Evolutionary conservation across 352 stramenopile species (phyloP), one percentile per base, ranked within the genome.

Genomic region (Globisporangium yorkense): DNA sequence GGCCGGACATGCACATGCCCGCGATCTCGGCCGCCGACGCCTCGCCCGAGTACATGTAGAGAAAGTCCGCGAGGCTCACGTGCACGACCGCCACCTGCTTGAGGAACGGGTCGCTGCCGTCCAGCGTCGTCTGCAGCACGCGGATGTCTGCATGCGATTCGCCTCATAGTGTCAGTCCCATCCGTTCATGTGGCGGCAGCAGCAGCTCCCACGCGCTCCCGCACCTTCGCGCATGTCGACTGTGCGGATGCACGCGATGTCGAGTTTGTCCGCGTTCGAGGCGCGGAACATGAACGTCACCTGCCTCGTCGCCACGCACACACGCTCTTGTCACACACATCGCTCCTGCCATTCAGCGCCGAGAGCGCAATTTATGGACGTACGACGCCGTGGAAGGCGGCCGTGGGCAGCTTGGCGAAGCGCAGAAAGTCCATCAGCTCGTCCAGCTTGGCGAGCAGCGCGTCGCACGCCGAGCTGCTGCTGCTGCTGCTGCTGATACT

Each of bases 1-100:
- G 82, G 29, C 84, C 84, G 10, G 84, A 92, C 77, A 94, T 89
- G 66, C 82, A 84, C 76, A 94, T 89, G 13, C 81, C 73, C 0
- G 84, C 84, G 45, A 94, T 94, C 63, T 94, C 84, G 20, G 74
- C 72, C 0, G 84, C 77, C 0, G 77, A 88, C 4, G 82, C 78
- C 31, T 92, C 77, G 46, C 84, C 84, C 39, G 81, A 90, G 70
- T 94, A 94, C 84, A 94, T 94, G 72, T 85, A 91, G 47, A 94
- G 64, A 52, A 94, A 94, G 53, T 94, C 84, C 2, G 76, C 75
- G 1, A 94, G 67, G 57, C 76, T 90, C 49, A 94, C 75, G 59
- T 82, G 67, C 44, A 94, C 80, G 4, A 86, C 72, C 12, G 78
- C 80, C n/a, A 80, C 75, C n/a, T 89, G 75, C 1, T 68, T 66